Evolutionary conservation across 805 yeast genomes (phyloP).

Genomic region (Myxozyma kluyveri): DNA sequence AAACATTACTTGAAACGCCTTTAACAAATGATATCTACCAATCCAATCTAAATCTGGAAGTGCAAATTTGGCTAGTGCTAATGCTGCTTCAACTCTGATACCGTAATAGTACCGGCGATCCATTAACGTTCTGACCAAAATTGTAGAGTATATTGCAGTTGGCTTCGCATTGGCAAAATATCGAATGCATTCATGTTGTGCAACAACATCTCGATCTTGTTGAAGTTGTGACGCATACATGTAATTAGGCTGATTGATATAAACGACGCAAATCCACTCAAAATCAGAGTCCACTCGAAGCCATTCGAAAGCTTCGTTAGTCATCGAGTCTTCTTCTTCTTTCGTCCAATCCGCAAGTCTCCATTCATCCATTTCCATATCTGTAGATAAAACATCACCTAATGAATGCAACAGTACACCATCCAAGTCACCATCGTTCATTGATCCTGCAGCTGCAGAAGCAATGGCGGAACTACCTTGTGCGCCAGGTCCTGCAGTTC

Average conservation of each 20-base stretch:
- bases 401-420: constrained; percentile 53
- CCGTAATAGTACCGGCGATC: constrained; percentile 87
- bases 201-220: constrained; percentile 94
- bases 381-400: constrained; percentile 71
- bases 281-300: constrained; percentile 94
- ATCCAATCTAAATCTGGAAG: constrained; percentile 58
- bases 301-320: constrained; percentile 95
- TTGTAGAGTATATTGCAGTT: constrained; percentile 64
- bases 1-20: constrained; percentile 63
- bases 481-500: constrained; percentile 38
- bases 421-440: constrained; percentile 22
- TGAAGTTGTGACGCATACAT: constrained; percentile 93
- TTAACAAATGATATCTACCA: constrained; percentile 70
- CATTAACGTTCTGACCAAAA: constrained; percentile 73
- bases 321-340: constrained; percentile 64
- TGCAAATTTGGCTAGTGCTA: constrained; percentile 69
- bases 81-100: constrained; percentile 81
- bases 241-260: constrained; percentile 85
- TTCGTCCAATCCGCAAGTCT: constrained; percentile 63
- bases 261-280: constrained; percentile 87
- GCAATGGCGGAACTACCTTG: constrained; percentile 18
- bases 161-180: constrained; percentile 68
- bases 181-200: constrained; percentile 79
- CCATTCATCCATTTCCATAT: constrained; percentile 69
- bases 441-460: constrained; percentile 15